Evolutionary conservation across 1,284 basidiomycete genomes (phyloP).

Genomic region (Moesziomyces parantarcticus): DNA sequence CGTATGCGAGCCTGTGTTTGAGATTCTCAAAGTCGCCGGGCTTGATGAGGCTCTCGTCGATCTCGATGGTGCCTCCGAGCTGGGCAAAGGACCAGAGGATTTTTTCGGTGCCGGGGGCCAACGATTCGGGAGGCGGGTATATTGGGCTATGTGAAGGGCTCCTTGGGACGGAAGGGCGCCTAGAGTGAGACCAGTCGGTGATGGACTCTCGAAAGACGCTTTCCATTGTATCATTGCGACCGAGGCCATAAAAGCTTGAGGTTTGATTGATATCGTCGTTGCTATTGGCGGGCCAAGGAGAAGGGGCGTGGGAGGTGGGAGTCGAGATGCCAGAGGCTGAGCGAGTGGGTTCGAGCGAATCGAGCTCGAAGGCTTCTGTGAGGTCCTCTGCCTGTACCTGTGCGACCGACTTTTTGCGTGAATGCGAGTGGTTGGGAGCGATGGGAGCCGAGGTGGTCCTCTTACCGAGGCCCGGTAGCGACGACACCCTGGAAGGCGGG

Average conservation of each 20-base stretch:
- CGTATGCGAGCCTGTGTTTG: slow-evolving; percentile 64
- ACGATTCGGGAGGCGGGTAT: slow-evolving; percentile 32
- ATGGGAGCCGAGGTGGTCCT: slow-evolving; percentile 31
- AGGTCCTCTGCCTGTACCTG: slow-evolving; percentile 61
- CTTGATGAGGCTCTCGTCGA: slow-evolving; percentile 70
- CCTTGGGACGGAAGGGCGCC: slow-evolving; percentile 9
- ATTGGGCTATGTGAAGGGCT: slow-evolving; percentile 39
- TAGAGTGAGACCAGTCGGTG: slow-evolving; percentile 54
- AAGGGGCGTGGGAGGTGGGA: slow-evolving; percentile 8
- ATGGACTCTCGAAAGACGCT: slow-evolving; percentile 66
- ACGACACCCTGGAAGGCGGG: slow-evolving; percentile 24
- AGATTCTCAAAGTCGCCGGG: slow-evolving; percentile 68
- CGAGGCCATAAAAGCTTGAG: slow-evolving; percentile 59
- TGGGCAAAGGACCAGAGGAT: slow-evolving; percentile 89
- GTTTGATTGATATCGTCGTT: slow-evolving; percentile 6
- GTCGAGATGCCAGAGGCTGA: slow-evolving; percentile 4
- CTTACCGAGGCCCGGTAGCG: slow-evolving; percentile 16
- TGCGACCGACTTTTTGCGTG: slow-evolving; percentile 62
- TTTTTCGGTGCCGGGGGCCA: slow-evolving; percentile 73
- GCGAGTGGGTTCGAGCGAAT: slow-evolving; percentile 6
- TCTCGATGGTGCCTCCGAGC: slow-evolving; percentile 76
- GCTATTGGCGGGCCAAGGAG: slow-evolving; percentile 10
- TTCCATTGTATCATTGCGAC: slow-evolving; percentile 68
- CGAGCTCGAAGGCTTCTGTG: slow-evolving; percentile 60
- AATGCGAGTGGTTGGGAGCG: slow-evolving; percentile 57